Conservation (phyloP, 1,284 basidiomycete species). For the Kalmanozyma brasiliensis region DNA sequence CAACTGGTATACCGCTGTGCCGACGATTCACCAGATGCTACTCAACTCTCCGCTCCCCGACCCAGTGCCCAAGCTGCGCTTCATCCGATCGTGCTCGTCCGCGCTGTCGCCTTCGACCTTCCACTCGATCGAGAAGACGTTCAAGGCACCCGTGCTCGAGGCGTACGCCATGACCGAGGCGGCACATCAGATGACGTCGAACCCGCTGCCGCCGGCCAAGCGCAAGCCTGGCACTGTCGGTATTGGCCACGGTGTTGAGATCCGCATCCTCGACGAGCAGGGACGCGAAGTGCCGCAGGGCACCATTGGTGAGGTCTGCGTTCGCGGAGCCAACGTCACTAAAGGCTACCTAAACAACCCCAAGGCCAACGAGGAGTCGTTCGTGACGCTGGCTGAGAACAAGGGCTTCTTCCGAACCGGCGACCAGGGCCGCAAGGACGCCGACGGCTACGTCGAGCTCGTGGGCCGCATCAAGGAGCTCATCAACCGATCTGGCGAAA, state of each 20-base stretch:
- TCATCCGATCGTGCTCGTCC: slow-evolving; percentile 71
- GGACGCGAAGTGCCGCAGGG: slow-evolving; percentile 68
- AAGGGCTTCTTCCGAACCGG: slow-evolving; percentile 73
- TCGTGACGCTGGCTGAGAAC: slow-evolving; percentile 66
- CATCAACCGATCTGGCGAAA: slow-evolving; percentile 73
- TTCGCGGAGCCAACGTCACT: slow-evolving; percentile 71
- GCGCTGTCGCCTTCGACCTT: slow-evolving; percentile 70
- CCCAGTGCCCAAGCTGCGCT: slow-evolving; percentile 69
- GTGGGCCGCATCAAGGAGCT: slow-evolving; percentile 67
- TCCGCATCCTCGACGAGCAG: slow-evolving; percentile 69
- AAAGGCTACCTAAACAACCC: slow-evolving; percentile 71
- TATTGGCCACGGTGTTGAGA: slow-evolving; percentile 70
- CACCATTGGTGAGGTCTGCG: slow-evolving; percentile 70
- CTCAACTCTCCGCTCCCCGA: slow-evolving; percentile 68
- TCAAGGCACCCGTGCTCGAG: slow-evolving; percentile 71
- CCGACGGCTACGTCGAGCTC: slow-evolving; percentile 74
- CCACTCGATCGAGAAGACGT: slow-evolving; percentile 69
- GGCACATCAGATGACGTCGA: slow-evolving; percentile 71
- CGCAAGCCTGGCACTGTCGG: slow-evolving; percentile 71
- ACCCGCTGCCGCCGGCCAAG: slow-evolving; percentile 67
- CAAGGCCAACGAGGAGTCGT: slow-evolving; percentile 68
- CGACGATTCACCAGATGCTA: slow-evolving; percentile 72
- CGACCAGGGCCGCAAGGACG: slow-evolving; percentile 75
- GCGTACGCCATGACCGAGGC: slow-evolving; percentile 70
- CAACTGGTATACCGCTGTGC: slow-evolving; percentile 68